Evolutionary conservation across 2,329 filamentous ascomycete species (phyloP).

Genomic region (Graphilbum sp.): DNA sequence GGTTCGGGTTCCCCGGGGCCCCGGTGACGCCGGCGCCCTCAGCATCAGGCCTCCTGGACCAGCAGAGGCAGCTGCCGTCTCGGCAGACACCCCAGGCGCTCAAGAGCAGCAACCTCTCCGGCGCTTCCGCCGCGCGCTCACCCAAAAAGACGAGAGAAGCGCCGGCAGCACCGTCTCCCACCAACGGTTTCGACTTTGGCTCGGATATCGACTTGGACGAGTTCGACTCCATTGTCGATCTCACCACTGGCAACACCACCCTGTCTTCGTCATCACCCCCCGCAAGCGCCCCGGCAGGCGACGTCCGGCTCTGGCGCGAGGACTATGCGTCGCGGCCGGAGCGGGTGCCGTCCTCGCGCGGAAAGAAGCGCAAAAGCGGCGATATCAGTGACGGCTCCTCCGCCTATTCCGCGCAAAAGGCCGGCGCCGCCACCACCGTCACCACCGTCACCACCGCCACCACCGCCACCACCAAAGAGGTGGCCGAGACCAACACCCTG

Average conservation of each 20-base stretch:
- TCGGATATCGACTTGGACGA: slow-evolving; percentile 13
- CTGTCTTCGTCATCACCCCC: slow-evolving; percentile 6
- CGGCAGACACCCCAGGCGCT: too few relatives aligned
- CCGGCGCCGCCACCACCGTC: background rate
- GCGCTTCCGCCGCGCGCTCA: too few relatives aligned
- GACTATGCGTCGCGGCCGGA: slow-evolving; percentile 22
- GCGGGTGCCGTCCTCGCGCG: slow-evolving; percentile 16
- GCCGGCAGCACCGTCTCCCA: too few relatives aligned
- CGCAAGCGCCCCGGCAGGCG: too few relatives aligned
- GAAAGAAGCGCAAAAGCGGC: slow-evolving; percentile 36
- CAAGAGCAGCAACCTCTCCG: too few relatives aligned
- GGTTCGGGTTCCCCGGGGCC: too few relatives aligned
- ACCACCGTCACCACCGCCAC: background rate
- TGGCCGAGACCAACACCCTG: slow-evolving; percentile 16
- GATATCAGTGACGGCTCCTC: slow-evolving; percentile 19
- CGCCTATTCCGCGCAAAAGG: slow-evolving; percentile 1
- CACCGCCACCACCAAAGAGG: slow-evolving; percentile 12
- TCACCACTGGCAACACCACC: slow-evolving; percentile 14
- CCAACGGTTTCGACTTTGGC: slow-evolving; percentile 10
- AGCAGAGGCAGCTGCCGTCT: slow-evolving; percentile 13
- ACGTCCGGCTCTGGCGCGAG: too few relatives aligned
- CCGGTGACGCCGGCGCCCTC: too few relatives aligned
- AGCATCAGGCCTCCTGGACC: too few relatives aligned
- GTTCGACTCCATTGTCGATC: slow-evolving; percentile 16
- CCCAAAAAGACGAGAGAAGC: too few relatives aligned